Evolutionary conservation across 2,329 filamentous ascomycete genomes (phyloP), one percentile per base, ranked within the genome.

Genomic region (Trichophyton benhamiae): DNA sequence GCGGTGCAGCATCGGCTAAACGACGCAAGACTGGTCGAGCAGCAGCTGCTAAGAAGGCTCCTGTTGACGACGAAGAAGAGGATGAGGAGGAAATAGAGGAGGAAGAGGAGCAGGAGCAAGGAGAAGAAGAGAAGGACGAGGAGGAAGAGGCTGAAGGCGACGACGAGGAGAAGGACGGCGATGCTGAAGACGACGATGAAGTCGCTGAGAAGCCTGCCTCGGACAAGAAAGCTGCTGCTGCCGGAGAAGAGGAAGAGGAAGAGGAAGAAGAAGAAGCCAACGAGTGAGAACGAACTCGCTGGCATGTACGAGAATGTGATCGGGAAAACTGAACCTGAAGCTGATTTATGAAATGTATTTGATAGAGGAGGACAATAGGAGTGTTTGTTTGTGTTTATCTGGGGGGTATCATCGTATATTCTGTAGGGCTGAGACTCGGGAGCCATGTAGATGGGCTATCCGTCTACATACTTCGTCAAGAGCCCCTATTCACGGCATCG

Each of bases 51-150:
- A 55, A 55, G 27, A 55, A 55, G 15, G 41, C 41, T n/a, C 41
- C 41, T 44, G 41, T 44, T 4, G 59, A 62, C n/a, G 44, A 36
- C 4, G 22, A 42, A 27, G 62, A 52, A 8, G 60, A 57, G n/a
- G 59, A 44, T 36, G 63, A 55, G 20, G 59, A 44, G 27, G 63
- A 58, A 20, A 70, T 68, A 20, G 65, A 65, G 17, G 66, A 68
- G 49, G 66, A 70, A 61, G 71, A 70, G 36, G 69, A 70, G 7
- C 67, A 65, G 11, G 69, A 69, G 52, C 68, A 66, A 11, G 63
- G 65, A 57, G 70, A 66, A 36, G 67, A 68, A 27, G 69, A 62
- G 36, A 41, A 57, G 9, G 59, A 63, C 44, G 61, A 36, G 22
- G 58, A 68, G 57, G 70, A 63, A 3, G 70, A 69, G 46, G 69